Conservation (phyloP, 495 filamentous ascomycete species). For the Penicillium diatomitis region DNA sequence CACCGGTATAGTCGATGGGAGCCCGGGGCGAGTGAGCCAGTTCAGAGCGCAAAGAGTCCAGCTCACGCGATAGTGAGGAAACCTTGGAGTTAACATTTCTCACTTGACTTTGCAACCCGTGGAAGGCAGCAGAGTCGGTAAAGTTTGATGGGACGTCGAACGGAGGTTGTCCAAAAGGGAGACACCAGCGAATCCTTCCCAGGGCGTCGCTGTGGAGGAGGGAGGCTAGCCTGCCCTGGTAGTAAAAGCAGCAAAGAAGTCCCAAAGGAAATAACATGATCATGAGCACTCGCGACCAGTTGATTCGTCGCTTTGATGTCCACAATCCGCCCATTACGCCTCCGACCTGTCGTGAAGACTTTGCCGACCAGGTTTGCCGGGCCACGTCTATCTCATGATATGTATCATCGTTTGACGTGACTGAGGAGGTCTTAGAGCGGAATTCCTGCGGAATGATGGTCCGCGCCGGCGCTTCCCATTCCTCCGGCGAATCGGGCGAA, state of each 20-base stretch:
- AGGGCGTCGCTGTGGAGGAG: constrained; percentile 1
- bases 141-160: constrained; percentile 11
- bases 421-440: not conserved
- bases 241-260: constrained; percentile 2
- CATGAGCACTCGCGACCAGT: not conserved
- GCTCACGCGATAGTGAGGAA: constrained; percentile 27
- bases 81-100: constrained; percentile 24
- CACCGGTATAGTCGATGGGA: constrained; percentile 5
- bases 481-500: not conserved
- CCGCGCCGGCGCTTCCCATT: constrained; percentile 15
- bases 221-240: not conserved
- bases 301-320: not conserved
- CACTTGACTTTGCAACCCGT: constrained; percentile 23
- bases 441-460: constrained; percentile 19
- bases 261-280: constrained; percentile 7
- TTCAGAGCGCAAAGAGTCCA: constrained; percentile 20
- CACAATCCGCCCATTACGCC: not conserved
- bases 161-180: constrained; percentile 1
- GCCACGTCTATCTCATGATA: not conserved
- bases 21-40: constrained; percentile 8
- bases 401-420: not conserved
- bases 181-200: constrained; percentile 4
- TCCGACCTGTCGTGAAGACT: not conserved
- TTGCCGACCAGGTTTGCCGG: not conserved
- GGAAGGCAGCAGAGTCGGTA: constrained; percentile 17